Percentiles rank a stretch among this genome's conserved stretches.
Conservation (phyloP, 2,329 filamentous ascomycete species). For the Ophiostoma ips region DNA sequence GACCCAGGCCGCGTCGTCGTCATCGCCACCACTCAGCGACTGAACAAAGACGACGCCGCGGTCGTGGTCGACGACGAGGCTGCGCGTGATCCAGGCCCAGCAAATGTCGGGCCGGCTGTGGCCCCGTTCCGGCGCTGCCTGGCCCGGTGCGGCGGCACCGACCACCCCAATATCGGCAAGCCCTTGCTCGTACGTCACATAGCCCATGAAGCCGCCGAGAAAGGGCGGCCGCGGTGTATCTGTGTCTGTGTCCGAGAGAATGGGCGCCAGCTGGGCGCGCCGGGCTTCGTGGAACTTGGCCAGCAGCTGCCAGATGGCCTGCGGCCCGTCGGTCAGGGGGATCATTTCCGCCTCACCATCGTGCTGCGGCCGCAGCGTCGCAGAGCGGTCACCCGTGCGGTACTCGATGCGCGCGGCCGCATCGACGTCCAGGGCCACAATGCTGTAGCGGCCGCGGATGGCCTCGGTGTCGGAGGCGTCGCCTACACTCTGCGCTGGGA, state of each 20-base stretch:
- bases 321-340: constrained; percentile 13
- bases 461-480: constrained; percentile 3
- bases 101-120: constrained; percentile 51
- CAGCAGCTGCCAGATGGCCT: constrained; percentile 36
- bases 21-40: constrained; percentile 28
- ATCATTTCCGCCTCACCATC: constrained; percentile 8
- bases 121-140: not conserved
- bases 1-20: constrained; percentile 27
- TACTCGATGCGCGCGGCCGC: constrained; percentile 45
- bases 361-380: constrained; percentile 17
- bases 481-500: not conserved
- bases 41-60: constrained; percentile 52
- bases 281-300: constrained; percentile 28
- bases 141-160: constrained; percentile 21
- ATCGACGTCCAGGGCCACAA: constrained; percentile 53
- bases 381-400: constrained; percentile 31
- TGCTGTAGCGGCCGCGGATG: constrained; percentile 52
- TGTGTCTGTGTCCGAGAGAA: too few species aligned
- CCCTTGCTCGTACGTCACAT: constrained; percentile 72
- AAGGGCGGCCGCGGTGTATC: constrained; percentile 40
- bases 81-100: constrained; percentile 63
- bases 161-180: constrained; percentile 43
- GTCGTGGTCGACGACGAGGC: constrained; percentile 63
- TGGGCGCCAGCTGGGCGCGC: not conserved
- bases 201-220: constrained; percentile 74